Conservation (phyloP, 805 yeast species). For the Hanseniaspora valbyensis region DNA sequence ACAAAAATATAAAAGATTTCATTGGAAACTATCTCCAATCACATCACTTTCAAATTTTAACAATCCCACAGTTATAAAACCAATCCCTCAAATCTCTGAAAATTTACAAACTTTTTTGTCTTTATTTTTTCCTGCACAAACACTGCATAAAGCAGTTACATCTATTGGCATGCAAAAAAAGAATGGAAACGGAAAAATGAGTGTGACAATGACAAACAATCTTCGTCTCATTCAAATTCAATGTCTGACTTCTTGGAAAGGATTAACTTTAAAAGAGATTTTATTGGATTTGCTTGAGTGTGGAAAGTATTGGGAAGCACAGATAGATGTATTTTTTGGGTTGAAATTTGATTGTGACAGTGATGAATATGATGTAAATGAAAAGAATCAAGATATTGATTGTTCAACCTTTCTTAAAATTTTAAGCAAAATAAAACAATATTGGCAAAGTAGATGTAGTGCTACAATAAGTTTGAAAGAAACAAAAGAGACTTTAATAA, state of each 20-base stretch:
- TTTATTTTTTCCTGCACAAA: background rate
- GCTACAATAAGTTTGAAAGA: background rate
- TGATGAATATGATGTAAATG: background rate
- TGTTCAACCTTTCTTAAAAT: background rate
- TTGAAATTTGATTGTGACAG: background rate
- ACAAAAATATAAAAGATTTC: conserved; percentile 1
- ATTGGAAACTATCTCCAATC: background rate
- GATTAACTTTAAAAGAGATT: background rate
- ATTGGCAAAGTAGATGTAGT: background rate
- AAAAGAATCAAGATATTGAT: background rate
- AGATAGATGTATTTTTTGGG: background rate
- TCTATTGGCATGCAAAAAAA: no score
- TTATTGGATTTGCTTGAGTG: background rate
- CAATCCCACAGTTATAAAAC: no score
- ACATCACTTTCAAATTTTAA: no score
- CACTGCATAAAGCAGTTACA: background rate
- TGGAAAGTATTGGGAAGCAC: background rate
- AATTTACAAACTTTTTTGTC: background rate
- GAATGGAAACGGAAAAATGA: no score
- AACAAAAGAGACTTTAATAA: background rate
- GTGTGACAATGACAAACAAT: no score
- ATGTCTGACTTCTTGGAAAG: background rate
- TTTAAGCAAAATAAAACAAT: background rate
- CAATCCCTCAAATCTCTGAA: background rate
- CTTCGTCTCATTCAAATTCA: background rate